Evolutionary conservation across 2,329 filamentous ascomycete species (phyloP).

Genomic region (Talaromyces rugulosus): DNA sequence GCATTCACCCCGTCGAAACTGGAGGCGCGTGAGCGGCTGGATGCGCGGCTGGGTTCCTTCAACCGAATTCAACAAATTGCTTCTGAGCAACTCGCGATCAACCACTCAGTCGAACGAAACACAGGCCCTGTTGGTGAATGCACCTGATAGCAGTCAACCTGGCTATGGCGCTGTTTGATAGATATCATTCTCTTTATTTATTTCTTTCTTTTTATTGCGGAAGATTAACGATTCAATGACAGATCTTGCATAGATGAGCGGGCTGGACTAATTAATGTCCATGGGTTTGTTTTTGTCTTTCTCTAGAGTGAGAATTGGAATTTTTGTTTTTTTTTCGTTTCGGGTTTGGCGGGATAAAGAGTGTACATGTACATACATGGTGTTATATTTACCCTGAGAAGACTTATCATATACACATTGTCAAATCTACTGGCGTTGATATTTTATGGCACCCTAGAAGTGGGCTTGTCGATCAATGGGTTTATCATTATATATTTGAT

Average conservation of each 20-base stretch:
- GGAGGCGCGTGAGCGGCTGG: slow-evolving; percentile 59
- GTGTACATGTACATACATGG: background rate
- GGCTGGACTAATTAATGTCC: background rate
- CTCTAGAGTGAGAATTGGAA: background rate
- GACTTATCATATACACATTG: background rate
- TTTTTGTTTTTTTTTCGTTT: background rate
- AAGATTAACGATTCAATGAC: background rate
- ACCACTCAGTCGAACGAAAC: background rate
- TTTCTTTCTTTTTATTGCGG: background rate
- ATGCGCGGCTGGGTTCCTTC: slow-evolving; percentile 63
- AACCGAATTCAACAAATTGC: slow-evolving; percentile 26
- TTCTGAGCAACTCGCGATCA: slow-evolving; percentile 20
- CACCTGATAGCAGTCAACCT: background rate
- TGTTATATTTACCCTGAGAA: background rate
- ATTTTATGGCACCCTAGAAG: background rate
- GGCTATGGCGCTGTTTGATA: background rate
- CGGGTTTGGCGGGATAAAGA: background rate
- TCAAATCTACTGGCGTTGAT: background rate
- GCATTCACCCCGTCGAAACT: slow-evolving; percentile 39
- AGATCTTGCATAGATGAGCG: background rate
- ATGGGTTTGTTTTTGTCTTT: background rate
- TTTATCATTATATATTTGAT: background rate
- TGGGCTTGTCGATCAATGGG: background rate
- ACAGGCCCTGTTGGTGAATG: background rate
- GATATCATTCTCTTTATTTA: background rate